Conservation (phyloP, 176 grass and related monocot species). For the Cocos nucifera region DNA sequence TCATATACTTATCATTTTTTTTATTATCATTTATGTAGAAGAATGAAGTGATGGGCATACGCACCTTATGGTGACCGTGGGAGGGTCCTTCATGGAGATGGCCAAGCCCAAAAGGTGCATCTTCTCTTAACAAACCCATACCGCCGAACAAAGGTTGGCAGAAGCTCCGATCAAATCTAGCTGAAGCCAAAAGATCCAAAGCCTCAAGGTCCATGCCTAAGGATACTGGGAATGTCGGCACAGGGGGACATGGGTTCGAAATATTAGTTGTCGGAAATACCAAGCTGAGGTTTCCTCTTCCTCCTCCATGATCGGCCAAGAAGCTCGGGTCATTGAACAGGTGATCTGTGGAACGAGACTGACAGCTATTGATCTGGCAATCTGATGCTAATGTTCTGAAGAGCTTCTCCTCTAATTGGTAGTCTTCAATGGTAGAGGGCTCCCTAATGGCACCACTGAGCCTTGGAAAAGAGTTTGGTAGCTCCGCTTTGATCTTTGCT, state of each 20-base stretch:
- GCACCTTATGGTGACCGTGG: conserved; percentile 42
- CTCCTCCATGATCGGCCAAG: background rate
- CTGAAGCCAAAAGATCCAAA: conserved; percentile 44
- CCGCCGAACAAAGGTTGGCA: conserved; percentile 26
- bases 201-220: conserved; percentile 30
- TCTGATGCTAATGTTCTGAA: conserved; percentile 16
- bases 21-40: background rate
- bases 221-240: conserved; percentile 10
- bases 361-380: conserved; percentile 18
- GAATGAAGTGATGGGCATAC: background rate
- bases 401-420: conserved; percentile 17
- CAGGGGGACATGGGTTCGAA: conserved; percentile 4
- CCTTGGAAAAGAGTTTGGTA: conserved; percentile 9
- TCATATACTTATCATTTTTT: background rate
- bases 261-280: conserved; percentile 40
- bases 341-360: background rate
- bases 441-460: background rate
- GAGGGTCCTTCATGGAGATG: conserved; percentile 44
- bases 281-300: conserved; percentile 5
- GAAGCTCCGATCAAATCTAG: conserved; percentile 37
- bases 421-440: conserved; percentile 5
- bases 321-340: background rate
- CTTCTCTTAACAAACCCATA: conserved; percentile 34
- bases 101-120: conserved; percentile 36
- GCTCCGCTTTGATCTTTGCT: conserved; percentile 41